A percentile compares a stretch with the other conserved stretches of the same genome.
Conservation (phyloP, 192 early-diverging fungal genomes). For the Coemansia sp. region DNA sequence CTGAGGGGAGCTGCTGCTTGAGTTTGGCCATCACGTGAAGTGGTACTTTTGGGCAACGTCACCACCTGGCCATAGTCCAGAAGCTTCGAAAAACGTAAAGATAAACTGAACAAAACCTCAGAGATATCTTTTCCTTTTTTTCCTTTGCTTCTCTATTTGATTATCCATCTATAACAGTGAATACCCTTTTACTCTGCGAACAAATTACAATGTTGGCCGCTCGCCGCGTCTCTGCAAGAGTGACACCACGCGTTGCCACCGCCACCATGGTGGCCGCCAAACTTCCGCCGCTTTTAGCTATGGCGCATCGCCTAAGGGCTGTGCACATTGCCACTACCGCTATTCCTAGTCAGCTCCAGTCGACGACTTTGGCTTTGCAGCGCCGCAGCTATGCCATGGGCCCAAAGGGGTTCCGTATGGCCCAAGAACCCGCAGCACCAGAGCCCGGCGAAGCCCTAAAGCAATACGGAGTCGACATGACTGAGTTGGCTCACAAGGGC, state of each 20-base stretch:
- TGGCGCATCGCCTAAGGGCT: background rate
- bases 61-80: background rate
- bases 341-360: background rate
- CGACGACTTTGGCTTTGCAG: background rate
- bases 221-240: background rate
- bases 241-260: background rate
- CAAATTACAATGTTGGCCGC: slow-evolving; percentile 7
- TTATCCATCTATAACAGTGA: background rate
- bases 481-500: slow-evolving; percentile 71
- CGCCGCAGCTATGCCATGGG: slow-evolving; percentile 47
- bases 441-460: slow-evolving; percentile 60
- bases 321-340: background rate
- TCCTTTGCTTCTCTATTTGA: background rate
- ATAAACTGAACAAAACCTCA: background rate
- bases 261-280: background rate
- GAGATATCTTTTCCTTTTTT: background rate
- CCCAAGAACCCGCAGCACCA: slow-evolving; percentile 39
- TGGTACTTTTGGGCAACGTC: background rate
- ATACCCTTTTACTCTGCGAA: background rate
- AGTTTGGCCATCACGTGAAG: background rate
- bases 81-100: background rate
- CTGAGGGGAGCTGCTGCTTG: background rate
- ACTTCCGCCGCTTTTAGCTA: background rate
- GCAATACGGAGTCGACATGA: slow-evolving; percentile 74
- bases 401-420: slow-evolving; percentile 55